Percentiles rank a stretch among this genome's conserved stretches.
These are phyloP conservation scores for Metarhizium anisopliae DNA, from an alignment of 2,329 filamentous ascomycete genomes.

Conservation along the genomic window DNA sequence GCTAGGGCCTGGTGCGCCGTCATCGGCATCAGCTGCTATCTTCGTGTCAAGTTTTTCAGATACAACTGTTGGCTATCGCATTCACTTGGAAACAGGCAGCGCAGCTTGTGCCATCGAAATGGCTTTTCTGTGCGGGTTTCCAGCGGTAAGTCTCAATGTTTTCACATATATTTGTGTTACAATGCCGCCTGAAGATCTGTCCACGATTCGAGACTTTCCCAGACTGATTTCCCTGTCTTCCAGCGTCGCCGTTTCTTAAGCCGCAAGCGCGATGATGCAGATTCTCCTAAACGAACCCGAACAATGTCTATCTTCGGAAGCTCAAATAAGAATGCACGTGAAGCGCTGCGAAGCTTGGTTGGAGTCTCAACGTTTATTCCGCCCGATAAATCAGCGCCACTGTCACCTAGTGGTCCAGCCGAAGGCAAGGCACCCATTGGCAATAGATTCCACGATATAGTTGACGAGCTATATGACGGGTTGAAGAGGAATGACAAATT, in stretches of 20 bases:
- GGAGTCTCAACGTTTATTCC: constrained; percentile 20
- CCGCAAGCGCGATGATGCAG: constrained; percentile 4
- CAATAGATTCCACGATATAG: constrained; percentile 36
- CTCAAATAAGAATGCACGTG: constrained; percentile 21
- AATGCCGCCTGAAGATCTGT: not conserved
- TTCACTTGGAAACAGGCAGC: not conserved
- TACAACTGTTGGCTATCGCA: not conserved
- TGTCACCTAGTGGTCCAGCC: constrained; percentile 11
- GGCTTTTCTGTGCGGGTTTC: constrained; percentile 14
- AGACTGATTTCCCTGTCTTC: constrained; percentile 3
- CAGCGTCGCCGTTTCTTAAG: constrained; percentile 11
- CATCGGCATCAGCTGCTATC: not conserved
- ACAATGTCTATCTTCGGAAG: constrained; percentile 32
- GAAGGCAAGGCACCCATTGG: constrained; percentile 32
- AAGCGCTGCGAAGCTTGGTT: constrained; percentile 24
- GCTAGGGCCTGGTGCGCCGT: not conserved
- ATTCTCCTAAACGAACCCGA: constrained; percentile 21
- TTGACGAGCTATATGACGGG: constrained; percentile 38
- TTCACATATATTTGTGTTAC: not conserved
- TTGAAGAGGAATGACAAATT: constrained; percentile 26
- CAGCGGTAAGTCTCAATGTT: constrained; percentile 12
- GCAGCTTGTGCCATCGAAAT: constrained; percentile 7
- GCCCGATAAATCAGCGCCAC: constrained; percentile 16
- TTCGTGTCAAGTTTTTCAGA: not conserved
- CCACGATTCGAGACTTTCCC: not conserved